Percentiles rank a stretch among this genome's conserved stretches.
Evolutionary conservation across 108 stramenopile species (phyloP).

Genomic region (Discostella pseudostelligera): DNA sequence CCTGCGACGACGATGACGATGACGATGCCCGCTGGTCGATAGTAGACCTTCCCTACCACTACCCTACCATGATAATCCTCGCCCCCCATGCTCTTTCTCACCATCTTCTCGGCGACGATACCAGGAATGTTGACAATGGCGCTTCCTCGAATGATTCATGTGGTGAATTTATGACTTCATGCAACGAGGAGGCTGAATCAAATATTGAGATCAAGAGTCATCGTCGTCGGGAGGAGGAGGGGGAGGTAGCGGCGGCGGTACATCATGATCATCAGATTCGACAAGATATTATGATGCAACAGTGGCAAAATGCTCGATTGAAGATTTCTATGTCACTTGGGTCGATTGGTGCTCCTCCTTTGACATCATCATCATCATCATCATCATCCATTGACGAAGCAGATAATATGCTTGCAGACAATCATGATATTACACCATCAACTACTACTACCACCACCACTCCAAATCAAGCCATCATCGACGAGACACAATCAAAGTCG

Average conservation of each 20-base stretch:
- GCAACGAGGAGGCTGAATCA: neutral
- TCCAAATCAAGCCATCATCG: too few relatives aligned
- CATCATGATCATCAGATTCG: neutral
- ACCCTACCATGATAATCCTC: neutral
- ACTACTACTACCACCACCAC: too few relatives aligned
- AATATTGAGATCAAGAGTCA: too few relatives aligned
- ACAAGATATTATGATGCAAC: neutral
- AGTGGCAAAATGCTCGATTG: neutral
- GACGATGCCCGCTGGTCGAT: neutral
- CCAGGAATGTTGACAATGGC: neutral
- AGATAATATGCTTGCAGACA: too few relatives aligned
- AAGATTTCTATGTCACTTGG: neutral
- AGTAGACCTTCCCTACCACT: neutral
- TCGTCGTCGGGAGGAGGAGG: too few relatives aligned
- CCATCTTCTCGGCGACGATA: neutral
- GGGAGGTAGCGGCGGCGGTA: neutral
- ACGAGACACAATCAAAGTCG: neutral
- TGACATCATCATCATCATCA: neutral
- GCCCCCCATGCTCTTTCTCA: neutral
- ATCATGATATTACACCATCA: too few relatives aligned
- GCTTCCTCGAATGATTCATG: too few relatives aligned
- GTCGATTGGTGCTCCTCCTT: conserved; percentile 9
- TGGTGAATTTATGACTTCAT: neutral
- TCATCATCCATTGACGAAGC: neutral
- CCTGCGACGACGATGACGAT: neutral